Evolutionary conservation across 352 stramenopile genomes (phyloP), one percentile per base, ranked within the genome.

Genomic region (Phytophthora brassicae): DNA sequence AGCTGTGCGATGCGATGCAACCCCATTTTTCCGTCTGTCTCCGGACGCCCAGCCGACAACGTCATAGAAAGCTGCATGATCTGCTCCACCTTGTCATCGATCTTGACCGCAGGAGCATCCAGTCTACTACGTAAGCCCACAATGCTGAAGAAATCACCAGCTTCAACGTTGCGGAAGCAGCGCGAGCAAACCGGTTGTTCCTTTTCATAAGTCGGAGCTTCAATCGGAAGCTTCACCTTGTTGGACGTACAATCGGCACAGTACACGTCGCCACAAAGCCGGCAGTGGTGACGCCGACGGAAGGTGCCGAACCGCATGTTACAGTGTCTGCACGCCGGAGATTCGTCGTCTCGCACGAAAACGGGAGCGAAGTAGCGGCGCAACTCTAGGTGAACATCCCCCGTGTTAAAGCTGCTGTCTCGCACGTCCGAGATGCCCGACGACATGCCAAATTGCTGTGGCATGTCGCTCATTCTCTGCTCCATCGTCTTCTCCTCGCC

Each of bases 241-340:
- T 87, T 88, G 1, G 79, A 59, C 12, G 84, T 89, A 56, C 86
- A 95, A 14, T 95, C 84, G 1, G 62, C 75, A 47, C 86, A 95
- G 42, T 84, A 90, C 12, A 92, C 64, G 14, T 81, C 74, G 3
- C 86, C 86, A 47, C 86, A 95, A 9, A 95, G 64, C 11, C 77
- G 74, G 36, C 86, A 95, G 56, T 94, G 80, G 51, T 93, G 78
- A 20, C 84, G 81, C 11, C 84, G 81, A 22, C 84, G 79, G 35
- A 94, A 82, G 7, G 89, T 76, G 22, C 79, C 77, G 67, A 95
- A 94, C 31, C 86, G 86, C 61, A 74, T 81, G 39, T 55, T 59
- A 52, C 86, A 95, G 17, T 92, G 84, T 13, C 67, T 74, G 36
- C 86, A 95, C 6, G 66, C 66, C 6, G 64, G 53, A 3, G 59